Evolutionary conservation across 495 filamentous ascomycete species (phyloP).

Genomic region (Annulohypoxylon moriforme): DNA sequence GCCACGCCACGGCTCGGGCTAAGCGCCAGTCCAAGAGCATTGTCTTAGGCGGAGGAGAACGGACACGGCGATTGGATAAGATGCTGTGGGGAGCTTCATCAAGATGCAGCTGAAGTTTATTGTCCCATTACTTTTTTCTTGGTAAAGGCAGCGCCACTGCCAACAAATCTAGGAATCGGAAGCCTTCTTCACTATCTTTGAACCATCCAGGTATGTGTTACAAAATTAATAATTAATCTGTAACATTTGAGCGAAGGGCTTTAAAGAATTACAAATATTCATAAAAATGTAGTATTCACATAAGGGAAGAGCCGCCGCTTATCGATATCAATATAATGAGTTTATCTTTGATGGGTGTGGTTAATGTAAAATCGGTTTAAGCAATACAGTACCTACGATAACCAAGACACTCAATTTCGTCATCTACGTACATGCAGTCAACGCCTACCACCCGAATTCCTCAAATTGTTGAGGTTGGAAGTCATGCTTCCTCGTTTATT

Average conservation of each 20-base stretch:
- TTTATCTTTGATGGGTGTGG: slow-evolving; percentile 18
- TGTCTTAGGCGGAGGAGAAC: slow-evolving; percentile 24
- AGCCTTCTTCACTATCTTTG: background rate
- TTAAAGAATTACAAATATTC: background rate
- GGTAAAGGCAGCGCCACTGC: background rate
- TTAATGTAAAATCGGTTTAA: background rate
- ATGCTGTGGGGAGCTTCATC: slow-evolving; percentile 20
- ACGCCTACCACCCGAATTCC: background rate
- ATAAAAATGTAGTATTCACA: background rate
- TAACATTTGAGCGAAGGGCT: background rate
- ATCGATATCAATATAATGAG: slow-evolving; percentile 5
- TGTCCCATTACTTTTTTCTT: background rate
- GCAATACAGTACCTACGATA: background rate
- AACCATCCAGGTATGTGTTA: background rate
- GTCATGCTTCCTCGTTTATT: slow-evolving; percentile 36
- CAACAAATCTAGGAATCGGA: background rate
- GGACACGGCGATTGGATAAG: slow-evolving; percentile 29
- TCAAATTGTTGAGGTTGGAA: background rate
- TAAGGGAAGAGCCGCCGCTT: slow-evolving; percentile 10
- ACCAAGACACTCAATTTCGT: background rate
- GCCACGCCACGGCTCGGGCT: slow-evolving; percentile 26
- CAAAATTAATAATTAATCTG: background rate
- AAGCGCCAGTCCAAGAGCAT: slow-evolving; percentile 11
- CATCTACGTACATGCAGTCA: background rate
- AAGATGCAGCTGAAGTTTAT: slow-evolving; percentile 29